phyloP scores from a whole-genome alignment of 1,139 yeast genomes.

The Magnusiomyces suaveolens region DNA sequence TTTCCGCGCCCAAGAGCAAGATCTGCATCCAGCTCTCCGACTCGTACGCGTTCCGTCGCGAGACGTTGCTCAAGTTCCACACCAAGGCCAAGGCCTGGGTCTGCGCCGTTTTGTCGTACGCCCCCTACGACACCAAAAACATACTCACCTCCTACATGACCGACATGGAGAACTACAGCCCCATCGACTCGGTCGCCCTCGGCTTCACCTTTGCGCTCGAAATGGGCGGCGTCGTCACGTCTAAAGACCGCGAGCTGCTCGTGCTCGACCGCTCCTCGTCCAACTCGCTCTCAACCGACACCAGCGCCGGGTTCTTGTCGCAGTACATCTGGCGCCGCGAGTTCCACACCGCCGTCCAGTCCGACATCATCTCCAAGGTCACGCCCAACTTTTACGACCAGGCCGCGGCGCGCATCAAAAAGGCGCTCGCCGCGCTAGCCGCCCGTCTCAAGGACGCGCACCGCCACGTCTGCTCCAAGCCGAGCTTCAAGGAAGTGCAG shows the following conservation, averaged over 20 bases:
- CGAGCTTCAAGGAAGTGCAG: slow-evolving; percentile 21
- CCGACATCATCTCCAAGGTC: slow-evolving; percentile 10
- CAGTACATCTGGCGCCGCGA: slow-evolving; percentile 62
- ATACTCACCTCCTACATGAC: slow-evolving; percentile 69
- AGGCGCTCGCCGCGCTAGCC: neutral
- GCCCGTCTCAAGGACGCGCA: slow-evolving; percentile 1
- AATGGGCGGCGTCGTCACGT: slow-evolving; percentile 65
- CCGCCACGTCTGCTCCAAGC: slow-evolving; percentile 3
- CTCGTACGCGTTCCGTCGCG: slow-evolving; percentile 65
- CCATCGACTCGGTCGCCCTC: slow-evolving; percentile 41
- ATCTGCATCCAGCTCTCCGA: slow-evolving; percentile 63
- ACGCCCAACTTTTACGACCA: slow-evolving; percentile 12
- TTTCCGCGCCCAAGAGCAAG: slow-evolving; percentile 46
- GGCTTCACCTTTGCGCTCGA: slow-evolving; percentile 88
- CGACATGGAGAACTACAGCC: slow-evolving; percentile 29
- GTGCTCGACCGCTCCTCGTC: slow-evolving; percentile 18
- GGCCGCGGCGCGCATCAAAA: slow-evolving; percentile 11
- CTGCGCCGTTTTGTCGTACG: slow-evolving; percentile 41
- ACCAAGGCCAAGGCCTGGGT: slow-evolving; percentile 62
- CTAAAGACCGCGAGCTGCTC: slow-evolving; percentile 41
- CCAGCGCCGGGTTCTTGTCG: slow-evolving; percentile 64
- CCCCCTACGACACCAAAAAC: slow-evolving; percentile 67
- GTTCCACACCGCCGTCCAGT: slow-evolving; percentile 12
- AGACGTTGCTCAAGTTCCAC: slow-evolving; percentile 53
- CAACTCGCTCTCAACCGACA: slow-evolving; percentile 36